phyloP scores from a whole-genome alignment of 2,329 filamentous ascomycete genomes.

The Epichloe coenophiala region DNA sequence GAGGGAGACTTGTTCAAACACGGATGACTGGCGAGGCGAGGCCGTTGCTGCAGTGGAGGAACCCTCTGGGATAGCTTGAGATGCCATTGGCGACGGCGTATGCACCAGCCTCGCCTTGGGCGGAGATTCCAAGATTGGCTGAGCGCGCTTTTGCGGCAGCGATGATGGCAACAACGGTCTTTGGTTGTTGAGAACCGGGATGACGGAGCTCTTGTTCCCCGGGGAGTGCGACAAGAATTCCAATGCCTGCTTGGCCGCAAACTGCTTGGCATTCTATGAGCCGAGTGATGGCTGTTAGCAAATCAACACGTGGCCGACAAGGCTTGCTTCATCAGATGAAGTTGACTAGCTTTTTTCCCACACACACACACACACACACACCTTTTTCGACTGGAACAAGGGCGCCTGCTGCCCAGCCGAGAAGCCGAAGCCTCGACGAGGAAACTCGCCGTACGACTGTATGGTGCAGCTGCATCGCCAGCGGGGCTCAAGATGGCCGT shows the following conservation, averaged over 20 bases:
- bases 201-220: background rate
- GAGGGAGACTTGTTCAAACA: constrained; percentile 15
- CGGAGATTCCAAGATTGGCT: background rate
- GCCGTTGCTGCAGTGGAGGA: background rate
- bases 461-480: constrained; percentile 17
- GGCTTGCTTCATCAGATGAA: no score
- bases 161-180: background rate
- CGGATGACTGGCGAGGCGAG: background rate
- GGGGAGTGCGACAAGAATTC: constrained; percentile 23
- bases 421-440: constrained; percentile 21
- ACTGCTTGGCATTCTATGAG: constrained; percentile 34
- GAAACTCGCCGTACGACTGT: constrained; percentile 12
- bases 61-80: background rate
- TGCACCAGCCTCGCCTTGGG: background rate
- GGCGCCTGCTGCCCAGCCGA: constrained; percentile 15
- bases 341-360: no score
- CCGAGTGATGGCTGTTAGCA: background rate
- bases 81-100: background rate
- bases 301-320: background rate
- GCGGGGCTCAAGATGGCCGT: constrained; percentile 10
- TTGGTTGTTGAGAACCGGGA: background rate
- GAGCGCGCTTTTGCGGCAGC: background rate
- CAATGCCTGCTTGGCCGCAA: constrained; percentile 35
- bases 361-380: constrained; percentile 12
- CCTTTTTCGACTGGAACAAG: constrained; percentile 34